Percentiles rank a stretch among this genome's conserved stretches.
Evolutionary conservation across 2,329 filamentous ascomycete genomes (phyloP).

Genomic region (Botrytis byssoidea): DNA sequence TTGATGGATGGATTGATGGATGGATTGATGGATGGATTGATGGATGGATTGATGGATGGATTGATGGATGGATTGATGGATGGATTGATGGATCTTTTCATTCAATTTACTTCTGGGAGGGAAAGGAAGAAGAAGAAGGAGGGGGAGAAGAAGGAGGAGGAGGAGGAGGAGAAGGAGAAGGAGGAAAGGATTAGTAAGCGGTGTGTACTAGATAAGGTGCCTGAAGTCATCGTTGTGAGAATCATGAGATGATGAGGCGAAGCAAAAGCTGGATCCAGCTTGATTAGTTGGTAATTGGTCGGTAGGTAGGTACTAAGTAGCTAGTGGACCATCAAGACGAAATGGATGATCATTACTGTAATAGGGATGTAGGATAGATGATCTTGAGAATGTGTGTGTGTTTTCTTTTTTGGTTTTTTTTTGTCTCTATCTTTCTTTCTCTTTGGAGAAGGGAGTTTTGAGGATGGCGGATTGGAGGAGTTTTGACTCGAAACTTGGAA

Average conservation of each 20-base stretch:
- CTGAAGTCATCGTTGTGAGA: neutral
- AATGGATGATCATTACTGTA: neutral
- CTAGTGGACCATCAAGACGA: neutral
- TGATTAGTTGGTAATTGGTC: neutral
- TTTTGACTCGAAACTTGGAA: neutral
- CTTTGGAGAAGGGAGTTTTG: neutral
- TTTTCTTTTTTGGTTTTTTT: neutral
- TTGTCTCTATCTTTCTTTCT: neutral
- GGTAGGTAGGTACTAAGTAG: neutral
- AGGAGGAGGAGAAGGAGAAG: neutral
- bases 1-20: neutral
- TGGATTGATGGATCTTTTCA: neutral
- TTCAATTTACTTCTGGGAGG: neutral
- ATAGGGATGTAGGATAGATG: neutral
- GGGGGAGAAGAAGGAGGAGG: too few species aligned
- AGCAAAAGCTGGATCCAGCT: neutral
- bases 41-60: neutral
- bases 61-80: too few species aligned
- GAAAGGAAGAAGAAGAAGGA: neutral
- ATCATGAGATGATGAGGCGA: neutral
- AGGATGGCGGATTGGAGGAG: neutral
- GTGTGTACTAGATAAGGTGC: neutral
- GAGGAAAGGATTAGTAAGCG: neutral
- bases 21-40: too few species aligned
- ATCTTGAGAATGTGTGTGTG: neutral